phyloP scores from a whole-genome alignment of 345 rosid genomes.

The Eucalyptus cladocalyx region DNA sequence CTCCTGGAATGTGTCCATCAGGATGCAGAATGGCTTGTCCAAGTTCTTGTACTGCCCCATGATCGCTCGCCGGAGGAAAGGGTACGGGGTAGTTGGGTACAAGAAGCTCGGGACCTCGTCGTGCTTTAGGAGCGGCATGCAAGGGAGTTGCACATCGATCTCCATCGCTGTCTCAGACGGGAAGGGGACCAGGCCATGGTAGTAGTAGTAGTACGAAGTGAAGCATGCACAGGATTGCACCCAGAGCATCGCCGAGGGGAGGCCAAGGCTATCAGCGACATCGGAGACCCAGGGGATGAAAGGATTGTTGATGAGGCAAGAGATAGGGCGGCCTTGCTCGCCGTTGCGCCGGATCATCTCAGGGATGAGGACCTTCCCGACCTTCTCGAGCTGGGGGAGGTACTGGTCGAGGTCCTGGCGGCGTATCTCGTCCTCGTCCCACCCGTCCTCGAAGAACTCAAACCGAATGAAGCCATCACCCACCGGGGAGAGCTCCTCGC shows the following conservation, averaged over 20 bases:
- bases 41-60: conserved; percentile 46
- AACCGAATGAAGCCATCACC: conserved; percentile 60
- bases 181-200: conserved; percentile 30
- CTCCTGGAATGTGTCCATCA: conserved; percentile 61
- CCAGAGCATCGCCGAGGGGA: conserved; percentile 88
- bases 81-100: conserved; percentile 34
- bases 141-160: conserved; percentile 52
- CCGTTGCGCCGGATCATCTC: conserved; percentile 30
- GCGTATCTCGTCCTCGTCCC: conserved; percentile 33
- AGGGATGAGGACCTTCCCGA: conserved; percentile 30
- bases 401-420: conserved; percentile 21
- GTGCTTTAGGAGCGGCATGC: conserved; percentile 55
- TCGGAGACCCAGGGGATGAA: conserved; percentile 85
- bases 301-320: conserved; percentile 76
- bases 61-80: conserved; percentile 26
- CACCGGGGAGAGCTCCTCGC: conserved; percentile 22
- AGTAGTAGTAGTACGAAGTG: conserved; percentile 52
- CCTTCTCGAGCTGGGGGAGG: conserved; percentile 35
- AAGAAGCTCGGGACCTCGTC: conserved; percentile 84
- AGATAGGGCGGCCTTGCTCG: conserved; percentile 53
- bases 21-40: conserved; percentile 48
- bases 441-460: conserved; percentile 63
- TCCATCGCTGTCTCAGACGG: conserved; percentile 44
- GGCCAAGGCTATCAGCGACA: conserved; percentile 46
- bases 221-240: conserved; percentile 79